Evolutionary conservation across 192 early-diverging fungal genomes (phyloP).

Genomic region (Coemansia sp.): DNA sequence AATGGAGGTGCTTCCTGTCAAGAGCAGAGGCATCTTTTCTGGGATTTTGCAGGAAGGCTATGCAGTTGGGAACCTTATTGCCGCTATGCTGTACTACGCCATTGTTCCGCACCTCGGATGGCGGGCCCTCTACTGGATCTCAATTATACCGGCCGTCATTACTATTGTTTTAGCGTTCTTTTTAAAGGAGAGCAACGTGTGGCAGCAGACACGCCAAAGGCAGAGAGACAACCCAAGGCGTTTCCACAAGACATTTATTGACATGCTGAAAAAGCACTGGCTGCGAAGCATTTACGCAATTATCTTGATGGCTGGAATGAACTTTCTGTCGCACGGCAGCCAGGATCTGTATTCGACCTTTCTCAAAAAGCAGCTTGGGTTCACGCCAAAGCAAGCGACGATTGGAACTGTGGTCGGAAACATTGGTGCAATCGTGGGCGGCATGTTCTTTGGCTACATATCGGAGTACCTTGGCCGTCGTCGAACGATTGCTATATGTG

Average conservation of each 20-base stretch:
- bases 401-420: conserved; percentile 63
- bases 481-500: conserved; percentile 56
- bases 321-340: conserved; percentile 70
- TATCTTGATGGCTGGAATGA: conserved; percentile 67
- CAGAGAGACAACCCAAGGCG: conserved; percentile 32
- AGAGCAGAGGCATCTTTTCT: conserved; percentile 71
- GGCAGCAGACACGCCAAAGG: conserved; percentile 41
- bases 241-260: conserved; percentile 25
- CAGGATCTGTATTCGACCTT: conserved; percentile 77
- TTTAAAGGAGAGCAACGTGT: conserved; percentile 65
- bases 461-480: conserved; percentile 71
- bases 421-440: conserved; percentile 70
- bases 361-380: conserved; percentile 62
- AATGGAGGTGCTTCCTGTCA: conserved; percentile 68
- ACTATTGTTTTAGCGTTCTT: conserved; percentile 62
- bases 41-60: conserved; percentile 78
- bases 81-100: conserved; percentile 61
- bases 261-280: conserved; percentile 60
- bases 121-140: conserved; percentile 73
- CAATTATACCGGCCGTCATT: conserved; percentile 60
- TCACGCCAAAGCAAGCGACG: conserved; percentile 55
- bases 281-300: conserved; percentile 55
- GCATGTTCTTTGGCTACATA: conserved; percentile 66
- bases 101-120: conserved; percentile 61
- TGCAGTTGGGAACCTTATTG: conserved; percentile 67